A percentile compares a stretch with the other conserved stretches of the same genome.
Evolutionary conservation across 1,139 yeast species (phyloP).

Genomic region (Candida sp.): DNA sequence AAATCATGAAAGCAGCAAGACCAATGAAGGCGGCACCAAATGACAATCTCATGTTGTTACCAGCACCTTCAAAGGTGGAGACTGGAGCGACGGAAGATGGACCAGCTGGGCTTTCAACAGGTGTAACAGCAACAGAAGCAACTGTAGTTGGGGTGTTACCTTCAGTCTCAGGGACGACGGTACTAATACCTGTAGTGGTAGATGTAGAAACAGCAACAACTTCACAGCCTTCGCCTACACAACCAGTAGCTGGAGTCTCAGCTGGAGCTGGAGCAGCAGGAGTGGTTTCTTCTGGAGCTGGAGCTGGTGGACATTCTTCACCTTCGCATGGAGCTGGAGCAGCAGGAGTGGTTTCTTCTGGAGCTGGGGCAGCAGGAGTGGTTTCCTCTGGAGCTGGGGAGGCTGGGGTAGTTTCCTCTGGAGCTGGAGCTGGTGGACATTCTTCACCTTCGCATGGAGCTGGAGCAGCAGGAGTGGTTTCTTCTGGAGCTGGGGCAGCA

Average conservation of each 20-base stretch:
- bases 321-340: not conserved
- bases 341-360: not conserved
- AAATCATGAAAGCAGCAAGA: slow-evolving; percentile 11
- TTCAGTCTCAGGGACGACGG: slow-evolving; percentile 3
- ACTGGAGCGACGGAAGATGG: slow-evolving; percentile 2
- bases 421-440: not conserved
- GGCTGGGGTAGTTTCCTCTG: not conserved
- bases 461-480: not conserved
- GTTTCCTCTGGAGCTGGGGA: not conserved
- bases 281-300: not conserved
- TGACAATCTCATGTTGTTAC: slow-evolving; percentile 9
- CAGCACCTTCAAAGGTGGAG: slow-evolving; percentile 9
- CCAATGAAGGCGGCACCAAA: slow-evolving; percentile 11
- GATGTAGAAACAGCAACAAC: slow-evolving; percentile 3
- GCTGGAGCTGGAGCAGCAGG: slow-evolving; percentile 1
- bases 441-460: not conserved
- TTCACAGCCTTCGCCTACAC: slow-evolving; percentile 2
- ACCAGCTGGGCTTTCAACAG: not conserved
- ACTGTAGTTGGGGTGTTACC: slow-evolving; percentile 3
- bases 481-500: not conserved
- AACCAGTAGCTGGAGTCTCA: slow-evolving; percentile 2
- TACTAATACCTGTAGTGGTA: slow-evolving; percentile 2
- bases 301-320: not conserved
- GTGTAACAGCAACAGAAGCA: slow-evolving; percentile 1
- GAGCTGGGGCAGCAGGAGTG: not conserved